Percentiles rank a stretch among this genome's conserved stretches.
Evolutionary conservation across 192 early-diverging fungal species (phyloP).

Genomic region (Podila epicladia): DNA sequence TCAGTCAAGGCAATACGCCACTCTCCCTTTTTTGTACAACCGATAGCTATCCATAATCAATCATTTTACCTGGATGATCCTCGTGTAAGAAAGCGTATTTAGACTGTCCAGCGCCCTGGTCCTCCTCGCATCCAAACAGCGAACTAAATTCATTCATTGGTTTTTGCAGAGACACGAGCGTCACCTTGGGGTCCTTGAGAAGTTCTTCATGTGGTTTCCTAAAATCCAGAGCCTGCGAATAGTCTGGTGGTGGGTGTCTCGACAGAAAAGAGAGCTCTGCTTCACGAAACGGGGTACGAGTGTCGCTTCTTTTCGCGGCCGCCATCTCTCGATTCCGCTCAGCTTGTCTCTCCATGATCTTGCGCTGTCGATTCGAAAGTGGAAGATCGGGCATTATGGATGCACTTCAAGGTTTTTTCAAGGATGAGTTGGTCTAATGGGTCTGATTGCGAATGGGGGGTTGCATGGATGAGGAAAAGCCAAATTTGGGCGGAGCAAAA

Average conservation of each 20-base stretch:
- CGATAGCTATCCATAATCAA: background rate
- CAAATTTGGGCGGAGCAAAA: background rate
- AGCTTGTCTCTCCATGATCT: slow-evolving; percentile 44
- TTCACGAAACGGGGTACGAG: slow-evolving; percentile 75
- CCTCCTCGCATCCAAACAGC: slow-evolving; percentile 35
- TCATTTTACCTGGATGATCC: slow-evolving; percentile 44
- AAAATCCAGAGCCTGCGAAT: slow-evolving; percentile 67
- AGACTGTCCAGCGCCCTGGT: background rate
- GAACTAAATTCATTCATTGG: slow-evolving; percentile 30
- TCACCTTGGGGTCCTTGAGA: slow-evolving; percentile 21
- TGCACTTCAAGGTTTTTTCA: no score
- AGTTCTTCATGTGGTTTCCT: slow-evolving; percentile 16
- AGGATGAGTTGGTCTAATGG: no score
- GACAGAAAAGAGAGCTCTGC: slow-evolving; percentile 71
- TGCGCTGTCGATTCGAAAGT: slow-evolving; percentile 50
- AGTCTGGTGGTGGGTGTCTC: slow-evolving; percentile 60
- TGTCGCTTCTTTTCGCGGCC: slow-evolving; percentile 24
- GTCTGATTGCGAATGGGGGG: no score
- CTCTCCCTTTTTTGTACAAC: background rate
- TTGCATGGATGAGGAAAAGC: no score
- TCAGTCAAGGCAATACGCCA: background rate
- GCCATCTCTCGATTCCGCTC: slow-evolving; percentile 32
- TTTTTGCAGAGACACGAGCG: slow-evolving; percentile 11
- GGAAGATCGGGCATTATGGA: background rate
- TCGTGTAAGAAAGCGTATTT: slow-evolving; percentile 46